These are phyloP conservation scores for Starmerella stigmatis DNA, from an alignment of 805 yeast species.

Conservation along the genomic window DNA sequence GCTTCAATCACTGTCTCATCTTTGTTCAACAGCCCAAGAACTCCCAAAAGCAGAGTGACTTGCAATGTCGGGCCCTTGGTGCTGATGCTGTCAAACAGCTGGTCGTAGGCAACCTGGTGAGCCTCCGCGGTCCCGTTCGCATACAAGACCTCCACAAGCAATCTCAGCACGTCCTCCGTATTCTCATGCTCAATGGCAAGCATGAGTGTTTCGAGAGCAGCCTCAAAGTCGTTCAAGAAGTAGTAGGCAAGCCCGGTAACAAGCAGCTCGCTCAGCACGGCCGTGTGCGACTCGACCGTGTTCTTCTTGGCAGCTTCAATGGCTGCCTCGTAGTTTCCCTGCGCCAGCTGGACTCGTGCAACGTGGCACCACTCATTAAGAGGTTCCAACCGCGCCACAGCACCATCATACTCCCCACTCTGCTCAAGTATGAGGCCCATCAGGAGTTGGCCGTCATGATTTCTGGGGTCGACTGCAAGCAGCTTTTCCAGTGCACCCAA, in stretches of 20 bases:
- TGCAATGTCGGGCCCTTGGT: slow-evolving; percentile 54
- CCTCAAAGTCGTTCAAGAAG: slow-evolving; percentile 51
- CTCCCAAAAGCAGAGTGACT: slow-evolving; percentile 67
- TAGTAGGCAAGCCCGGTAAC: slow-evolving; percentile 64
- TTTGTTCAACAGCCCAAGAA: slow-evolving; percentile 56
- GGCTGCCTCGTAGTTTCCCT: slow-evolving; percentile 45
- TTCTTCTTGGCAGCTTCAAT: slow-evolving; percentile 37
- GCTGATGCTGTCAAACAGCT: slow-evolving; percentile 56
- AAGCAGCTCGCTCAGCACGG: slow-evolving; percentile 44
- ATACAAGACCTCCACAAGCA: slow-evolving; percentile 70
- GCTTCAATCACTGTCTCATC: slow-evolving; percentile 51
- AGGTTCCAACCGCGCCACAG: slow-evolving; percentile 29
- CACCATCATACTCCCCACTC: slow-evolving; percentile 49
- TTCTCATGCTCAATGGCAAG: slow-evolving; percentile 47
- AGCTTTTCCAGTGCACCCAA: slow-evolving; percentile 41
- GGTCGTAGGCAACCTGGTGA: slow-evolving; percentile 74
- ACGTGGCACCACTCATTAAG: slow-evolving; percentile 35
- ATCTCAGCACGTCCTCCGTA: slow-evolving; percentile 48
- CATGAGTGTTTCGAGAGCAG: slow-evolving; percentile 58
- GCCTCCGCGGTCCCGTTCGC: slow-evolving; percentile 68
- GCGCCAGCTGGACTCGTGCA: slow-evolving; percentile 62
- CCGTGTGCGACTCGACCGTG: slow-evolving; percentile 4
- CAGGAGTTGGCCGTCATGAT: slow-evolving; percentile 25
- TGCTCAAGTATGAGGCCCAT: slow-evolving; percentile 46
- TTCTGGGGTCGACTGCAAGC: slow-evolving; percentile 36